phyloP scores from a whole-genome alignment of 176 grass and related monocot species.

The Tillandsia fasciculata region DNA sequence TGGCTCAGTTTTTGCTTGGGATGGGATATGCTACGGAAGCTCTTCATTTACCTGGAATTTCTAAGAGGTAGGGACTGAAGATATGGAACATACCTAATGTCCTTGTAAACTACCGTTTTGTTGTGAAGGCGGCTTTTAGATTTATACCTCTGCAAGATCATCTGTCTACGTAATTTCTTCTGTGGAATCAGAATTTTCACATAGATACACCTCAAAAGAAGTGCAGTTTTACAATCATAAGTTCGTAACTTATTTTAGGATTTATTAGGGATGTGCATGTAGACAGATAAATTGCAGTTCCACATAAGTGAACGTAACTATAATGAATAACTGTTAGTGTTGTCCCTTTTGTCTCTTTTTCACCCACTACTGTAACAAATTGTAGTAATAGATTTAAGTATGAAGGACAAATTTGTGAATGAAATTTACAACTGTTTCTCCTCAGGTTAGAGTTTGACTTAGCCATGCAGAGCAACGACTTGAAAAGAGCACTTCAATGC shows the following conservation, averaged over 20 bases:
- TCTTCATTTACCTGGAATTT: conserved; percentile 99
- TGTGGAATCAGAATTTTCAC: too few relatives aligned
- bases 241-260: too few relatives aligned
- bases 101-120: conserved; percentile 6
- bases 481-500: conserved; percentile 94
- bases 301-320: too few relatives aligned
- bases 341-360: too few relatives aligned
- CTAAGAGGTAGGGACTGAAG: conserved; percentile 51
- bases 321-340: too few relatives aligned
- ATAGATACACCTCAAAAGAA: too few relatives aligned
- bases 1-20: conserved; percentile 98
- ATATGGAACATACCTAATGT: conserved; percentile 12
- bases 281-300: too few relatives aligned
- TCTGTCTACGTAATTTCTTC: too few relatives aligned
- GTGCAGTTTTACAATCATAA: too few relatives aligned
- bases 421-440: conserved; percentile 16
- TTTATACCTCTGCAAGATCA: too few relatives aligned
- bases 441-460: conserved; percentile 96
- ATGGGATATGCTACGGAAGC: conserved; percentile 99
- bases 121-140: too few relatives aligned
- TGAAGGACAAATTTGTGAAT: conserved; percentile 5
- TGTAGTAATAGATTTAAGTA: background rate
- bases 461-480: conserved; percentile 95
- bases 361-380: background rate
- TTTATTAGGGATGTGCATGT: too few relatives aligned